A percentile compares a stretch with the other conserved stretches of the same genome.
These are phyloP conservation scores for Thelonectria discophora DNA, from an alignment of 2,329 filamentous ascomycete species.

Conservation along the genomic window DNA sequence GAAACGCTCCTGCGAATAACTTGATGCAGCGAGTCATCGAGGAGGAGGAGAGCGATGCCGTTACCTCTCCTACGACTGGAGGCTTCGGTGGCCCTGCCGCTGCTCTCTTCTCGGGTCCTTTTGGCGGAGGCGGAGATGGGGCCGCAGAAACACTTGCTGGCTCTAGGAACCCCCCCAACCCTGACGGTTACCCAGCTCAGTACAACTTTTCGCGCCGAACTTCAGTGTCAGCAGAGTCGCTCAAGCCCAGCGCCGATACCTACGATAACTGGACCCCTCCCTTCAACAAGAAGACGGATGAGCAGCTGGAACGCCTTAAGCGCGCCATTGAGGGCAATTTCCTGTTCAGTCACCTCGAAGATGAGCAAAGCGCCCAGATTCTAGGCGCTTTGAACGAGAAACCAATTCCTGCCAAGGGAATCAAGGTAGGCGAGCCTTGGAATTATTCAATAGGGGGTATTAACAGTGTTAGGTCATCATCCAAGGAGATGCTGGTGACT, in stretches of 20 bases:
- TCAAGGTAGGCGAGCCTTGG: slow-evolving; percentile 63
- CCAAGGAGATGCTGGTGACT: slow-evolving; percentile 95
- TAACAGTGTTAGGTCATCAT: slow-evolving; percentile 77
- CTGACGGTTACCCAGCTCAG: slow-evolving; percentile 83
- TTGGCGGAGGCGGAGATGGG: slow-evolving; percentile 62
- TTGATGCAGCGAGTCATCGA: slow-evolving; percentile 71
- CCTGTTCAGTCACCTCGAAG: slow-evolving; percentile 91
- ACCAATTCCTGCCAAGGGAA: slow-evolving; percentile 89
- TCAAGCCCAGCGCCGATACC: slow-evolving; percentile 85
- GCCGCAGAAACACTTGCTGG: slow-evolving; percentile 57
- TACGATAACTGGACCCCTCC: slow-evolving; percentile 93
- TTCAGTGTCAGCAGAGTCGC: slow-evolving; percentile 94
- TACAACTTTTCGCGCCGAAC: slow-evolving; percentile 95
- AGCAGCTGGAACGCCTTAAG: slow-evolving; percentile 83
- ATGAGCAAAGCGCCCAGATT: slow-evolving; percentile 88
- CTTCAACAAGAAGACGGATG: slow-evolving; percentile 80
- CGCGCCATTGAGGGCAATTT: slow-evolving; percentile 89
- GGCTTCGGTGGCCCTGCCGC: slow-evolving; percentile 59
- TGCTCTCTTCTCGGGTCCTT: slow-evolving; percentile 57
- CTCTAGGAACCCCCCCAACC: slow-evolving; percentile 60
- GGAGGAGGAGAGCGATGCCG: slow-evolving; percentile 81
- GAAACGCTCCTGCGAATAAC: slow-evolving; percentile 37
- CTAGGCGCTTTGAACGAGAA: slow-evolving; percentile 93
- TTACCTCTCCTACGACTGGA: slow-evolving; percentile 77
- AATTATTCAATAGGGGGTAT: slow-evolving; percentile 3